Conservation (phyloP, 352 stramenopile genomes). For the Pythium insidiosum region DNA sequence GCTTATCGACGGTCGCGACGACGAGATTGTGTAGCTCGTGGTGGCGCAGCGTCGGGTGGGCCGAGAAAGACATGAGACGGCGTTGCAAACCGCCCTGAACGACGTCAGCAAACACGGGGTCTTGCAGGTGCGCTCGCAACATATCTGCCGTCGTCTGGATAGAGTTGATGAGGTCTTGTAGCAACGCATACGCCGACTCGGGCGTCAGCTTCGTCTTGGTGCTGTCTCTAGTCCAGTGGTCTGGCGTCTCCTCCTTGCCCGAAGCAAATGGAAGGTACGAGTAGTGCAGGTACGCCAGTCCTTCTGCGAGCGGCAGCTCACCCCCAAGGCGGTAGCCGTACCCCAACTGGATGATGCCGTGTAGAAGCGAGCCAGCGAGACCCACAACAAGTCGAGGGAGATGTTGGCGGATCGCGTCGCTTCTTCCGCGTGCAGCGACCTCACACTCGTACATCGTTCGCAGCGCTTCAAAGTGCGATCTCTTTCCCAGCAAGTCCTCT, state of each 20-base stretch:
- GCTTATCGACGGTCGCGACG: slow-evolving; percentile 7
- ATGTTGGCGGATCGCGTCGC: slow-evolving; percentile 21
- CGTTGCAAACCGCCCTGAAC: slow-evolving; percentile 6
- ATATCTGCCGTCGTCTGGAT: slow-evolving; percentile 1
- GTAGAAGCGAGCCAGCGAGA: slow-evolving; percentile 22
- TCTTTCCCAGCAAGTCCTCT: slow-evolving; percentile 15
- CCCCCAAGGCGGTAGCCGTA: slow-evolving; percentile 24
- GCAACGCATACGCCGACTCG: slow-evolving; percentile 5
- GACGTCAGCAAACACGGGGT: background rate
- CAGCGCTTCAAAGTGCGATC: slow-evolving; percentile 22
- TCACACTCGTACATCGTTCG: slow-evolving; percentile 24
- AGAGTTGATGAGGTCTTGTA: slow-evolving; percentile 1
- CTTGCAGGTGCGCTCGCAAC: slow-evolving; percentile 4
- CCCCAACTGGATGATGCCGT: slow-evolving; percentile 31
- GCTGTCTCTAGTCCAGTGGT: background rate
- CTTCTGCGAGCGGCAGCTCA: slow-evolving; percentile 18
- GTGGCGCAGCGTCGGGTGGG: slow-evolving; percentile 8
- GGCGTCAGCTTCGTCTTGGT: too few species aligned
- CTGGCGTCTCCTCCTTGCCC: slow-evolving; percentile 1
- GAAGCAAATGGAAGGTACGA: slow-evolving; percentile 23
- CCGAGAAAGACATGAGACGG: slow-evolving; percentile 20
- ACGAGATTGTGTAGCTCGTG: slow-evolving; percentile 11
- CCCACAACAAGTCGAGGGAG: slow-evolving; percentile 17
- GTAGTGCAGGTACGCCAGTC: slow-evolving; percentile 27
- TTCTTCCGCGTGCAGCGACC: slow-evolving; percentile 18